phyloP scores from a whole-genome alignment of 495 filamentous ascomycete genomes.

The Xylaria castorea region DNA sequence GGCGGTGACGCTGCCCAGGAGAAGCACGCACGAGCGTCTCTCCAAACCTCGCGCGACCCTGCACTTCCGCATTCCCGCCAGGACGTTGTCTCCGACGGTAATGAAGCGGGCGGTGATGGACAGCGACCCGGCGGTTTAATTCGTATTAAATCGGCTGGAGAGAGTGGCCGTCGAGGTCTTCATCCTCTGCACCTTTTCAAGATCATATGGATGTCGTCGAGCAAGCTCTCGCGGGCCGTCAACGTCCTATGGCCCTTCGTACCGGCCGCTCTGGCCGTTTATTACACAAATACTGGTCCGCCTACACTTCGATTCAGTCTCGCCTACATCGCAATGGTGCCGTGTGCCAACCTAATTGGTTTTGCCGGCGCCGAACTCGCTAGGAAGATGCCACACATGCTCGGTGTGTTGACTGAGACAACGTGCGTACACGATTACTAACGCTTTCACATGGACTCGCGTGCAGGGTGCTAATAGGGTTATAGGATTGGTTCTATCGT shows the following conservation, averaged over 20 bases:
- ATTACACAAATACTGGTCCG: constrained; percentile 60
- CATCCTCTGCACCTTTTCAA: constrained; percentile 50
- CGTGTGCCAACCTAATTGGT: constrained; percentile 84
- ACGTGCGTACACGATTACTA: constrained; percentile 47
- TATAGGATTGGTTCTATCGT: constrained; percentile 70
- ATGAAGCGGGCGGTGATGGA: not conserved
- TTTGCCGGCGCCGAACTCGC: constrained; percentile 85
- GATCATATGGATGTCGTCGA: constrained; percentile 52
- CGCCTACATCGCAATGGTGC: constrained; percentile 73
- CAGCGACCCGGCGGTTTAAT: constrained; percentile 23
- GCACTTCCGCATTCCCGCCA: constrained; percentile 35
- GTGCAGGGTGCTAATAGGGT: not conserved
- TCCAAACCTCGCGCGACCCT: constrained; percentile 25
- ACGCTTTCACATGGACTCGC: not conserved
- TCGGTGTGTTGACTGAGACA: constrained; percentile 79
- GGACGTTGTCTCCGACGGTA: constrained; percentile 23
- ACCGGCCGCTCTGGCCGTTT: constrained; percentile 58
- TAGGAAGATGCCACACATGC: constrained; percentile 77
- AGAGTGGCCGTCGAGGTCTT: constrained; percentile 53
- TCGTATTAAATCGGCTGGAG: constrained; percentile 44
- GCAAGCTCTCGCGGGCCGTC: constrained; percentile 47
- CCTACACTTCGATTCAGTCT: constrained; percentile 50
- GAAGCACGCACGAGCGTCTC: constrained; percentile 29
- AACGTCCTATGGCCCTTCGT: constrained; percentile 64
- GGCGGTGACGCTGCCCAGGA: constrained; percentile 30